Conservation (phyloP, 768 basidiomycete species). For the Pleurotus cornucopiae region DNA sequence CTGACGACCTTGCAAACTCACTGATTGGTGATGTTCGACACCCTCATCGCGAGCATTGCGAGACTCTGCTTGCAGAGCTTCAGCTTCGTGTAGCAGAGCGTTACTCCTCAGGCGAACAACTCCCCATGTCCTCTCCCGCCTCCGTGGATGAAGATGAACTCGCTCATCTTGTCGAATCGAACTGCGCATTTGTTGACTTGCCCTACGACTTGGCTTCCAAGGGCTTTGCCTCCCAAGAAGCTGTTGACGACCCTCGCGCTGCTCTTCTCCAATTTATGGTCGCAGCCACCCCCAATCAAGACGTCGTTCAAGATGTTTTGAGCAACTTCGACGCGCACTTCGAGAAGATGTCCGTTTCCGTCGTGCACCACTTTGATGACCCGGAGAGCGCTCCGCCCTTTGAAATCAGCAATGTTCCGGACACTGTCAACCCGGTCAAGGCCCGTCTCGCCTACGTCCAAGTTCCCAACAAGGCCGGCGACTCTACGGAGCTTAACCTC, state of each 20-base stretch:
- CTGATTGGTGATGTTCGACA: slow-evolving; percentile 30
- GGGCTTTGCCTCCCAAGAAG: slow-evolving; percentile 19
- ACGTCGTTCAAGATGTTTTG: slow-evolving; percentile 44
- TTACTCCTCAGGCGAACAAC: slow-evolving; percentile 23
- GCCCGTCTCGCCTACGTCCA: slow-evolving; percentile 78
- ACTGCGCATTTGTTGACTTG: slow-evolving; percentile 49
- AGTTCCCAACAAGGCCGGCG: slow-evolving; percentile 62
- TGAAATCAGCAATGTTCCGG: slow-evolving; percentile 61
- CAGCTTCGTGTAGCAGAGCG: slow-evolving; percentile 3
- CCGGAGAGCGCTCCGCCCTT: slow-evolving; percentile 34
- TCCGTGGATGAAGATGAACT: slow-evolving; percentile 15
- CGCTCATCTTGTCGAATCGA: slow-evolving; percentile 49
- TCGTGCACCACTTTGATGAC: slow-evolving; percentile 39
- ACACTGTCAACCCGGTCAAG: slow-evolving; percentile 77
- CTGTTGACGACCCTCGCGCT: slow-evolving; percentile 36
- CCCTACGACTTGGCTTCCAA: slow-evolving; percentile 30
- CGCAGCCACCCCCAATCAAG: slow-evolving; percentile 56
- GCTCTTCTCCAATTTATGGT: slow-evolving; percentile 80
- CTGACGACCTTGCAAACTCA: slow-evolving; percentile 34
- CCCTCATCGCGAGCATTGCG: slow-evolving; percentile 54
- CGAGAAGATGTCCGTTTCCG: slow-evolving; percentile 41
- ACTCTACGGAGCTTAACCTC: slow-evolving; percentile 56
- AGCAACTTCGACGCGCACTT: slow-evolving; percentile 47
- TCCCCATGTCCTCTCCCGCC: slow-evolving; percentile 23
- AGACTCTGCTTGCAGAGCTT: slow-evolving; percentile 34